Evolutionary conservation across 805 yeast genomes (phyloP).

Genomic region (Starmerella vitae): DNA sequence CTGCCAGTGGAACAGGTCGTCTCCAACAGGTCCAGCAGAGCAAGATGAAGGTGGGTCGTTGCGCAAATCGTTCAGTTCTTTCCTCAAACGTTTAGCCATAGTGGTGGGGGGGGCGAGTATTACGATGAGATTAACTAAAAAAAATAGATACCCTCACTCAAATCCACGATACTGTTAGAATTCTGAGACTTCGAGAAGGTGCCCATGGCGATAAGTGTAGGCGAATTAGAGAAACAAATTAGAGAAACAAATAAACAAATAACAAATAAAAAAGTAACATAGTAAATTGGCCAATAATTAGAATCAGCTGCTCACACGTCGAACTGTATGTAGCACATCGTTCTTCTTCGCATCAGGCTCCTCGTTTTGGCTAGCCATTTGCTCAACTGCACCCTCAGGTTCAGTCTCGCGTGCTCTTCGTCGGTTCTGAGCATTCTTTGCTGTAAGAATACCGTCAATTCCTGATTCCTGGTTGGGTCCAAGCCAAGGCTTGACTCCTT

Average conservation of each 20-base stretch:
- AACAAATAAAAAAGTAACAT: too few species aligned
- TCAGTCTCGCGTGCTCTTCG: neutral
- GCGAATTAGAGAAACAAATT: too few species aligned
- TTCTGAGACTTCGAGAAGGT: too few species aligned
- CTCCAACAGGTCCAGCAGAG: constrained; percentile 98
- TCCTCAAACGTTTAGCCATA: constrained; percentile 95
- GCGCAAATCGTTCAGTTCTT: constrained; percentile 89
- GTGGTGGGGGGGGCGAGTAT: neutral
- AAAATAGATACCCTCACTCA: too few species aligned
- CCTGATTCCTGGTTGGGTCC: constrained; percentile 27
- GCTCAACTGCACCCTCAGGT: neutral
- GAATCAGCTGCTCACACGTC: too few species aligned
- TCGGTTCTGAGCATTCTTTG: constrained; percentile 10
- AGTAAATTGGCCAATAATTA: too few species aligned
- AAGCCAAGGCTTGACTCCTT: constrained; percentile 34
- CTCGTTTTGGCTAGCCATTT: neutral
- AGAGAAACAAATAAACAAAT: too few species aligned
- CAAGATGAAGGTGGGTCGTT: constrained; percentile 98
- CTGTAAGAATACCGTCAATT: constrained; percentile 28
- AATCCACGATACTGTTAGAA: too few species aligned
- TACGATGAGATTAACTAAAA: too few species aligned
- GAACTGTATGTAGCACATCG: neutral
- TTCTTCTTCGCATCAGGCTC: neutral
- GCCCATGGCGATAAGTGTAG: too few species aligned
- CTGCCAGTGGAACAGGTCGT: constrained; percentile 97